Evolutionary conservation across 768 basidiomycete species (phyloP).

Genomic region (Harrya chromipes): DNA sequence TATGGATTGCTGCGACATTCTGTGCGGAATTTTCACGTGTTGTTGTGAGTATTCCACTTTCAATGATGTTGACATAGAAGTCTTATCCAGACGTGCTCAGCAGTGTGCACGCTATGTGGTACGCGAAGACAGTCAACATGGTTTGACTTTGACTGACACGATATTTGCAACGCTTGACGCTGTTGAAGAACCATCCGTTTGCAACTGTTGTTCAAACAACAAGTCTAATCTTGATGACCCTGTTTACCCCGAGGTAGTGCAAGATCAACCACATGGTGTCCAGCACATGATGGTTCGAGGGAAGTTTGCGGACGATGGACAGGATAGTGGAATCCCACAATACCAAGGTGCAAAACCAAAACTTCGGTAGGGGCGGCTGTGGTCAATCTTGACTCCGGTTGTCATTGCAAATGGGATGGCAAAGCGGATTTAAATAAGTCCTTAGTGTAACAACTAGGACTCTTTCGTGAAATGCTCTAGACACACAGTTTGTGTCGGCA

Average conservation of each 20-base stretch:
- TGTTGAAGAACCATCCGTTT: constrained; percentile 9
- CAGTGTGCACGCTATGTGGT: constrained; percentile 17
- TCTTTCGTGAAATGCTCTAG: not conserved
- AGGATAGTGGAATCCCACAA: constrained; percentile 3
- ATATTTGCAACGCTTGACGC: not conserved
- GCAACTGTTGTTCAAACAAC: constrained; percentile 17
- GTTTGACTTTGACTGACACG: not conserved
- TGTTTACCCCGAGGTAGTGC: constrained; percentile 7
- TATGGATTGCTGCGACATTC: constrained; percentile 27
- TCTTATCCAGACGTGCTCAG: constrained; percentile 1
- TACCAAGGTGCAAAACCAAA: constrained; percentile 20
- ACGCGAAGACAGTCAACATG: not conserved
- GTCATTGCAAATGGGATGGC: not conserved
- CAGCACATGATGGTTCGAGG: constrained; percentile 15
- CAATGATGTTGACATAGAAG: not conserved
- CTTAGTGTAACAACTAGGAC: not conserved
- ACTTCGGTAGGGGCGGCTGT: not conserved
- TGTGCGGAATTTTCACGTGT: constrained; percentile 19
- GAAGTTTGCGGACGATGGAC: constrained; percentile 8
- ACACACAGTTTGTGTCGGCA: not conserved
- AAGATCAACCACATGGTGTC: constrained; percentile 13
- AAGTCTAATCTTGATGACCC: not conserved
- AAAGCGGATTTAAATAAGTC: not conserved
- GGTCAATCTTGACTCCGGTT: not conserved
- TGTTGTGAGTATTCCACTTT: constrained; percentile 13